A percentile compares a stretch with the other conserved stretches of the same genome.
Evolutionary conservation across 2,329 filamentous ascomycete species (phyloP).

Genomic region (Fusarium sp.): DNA sequence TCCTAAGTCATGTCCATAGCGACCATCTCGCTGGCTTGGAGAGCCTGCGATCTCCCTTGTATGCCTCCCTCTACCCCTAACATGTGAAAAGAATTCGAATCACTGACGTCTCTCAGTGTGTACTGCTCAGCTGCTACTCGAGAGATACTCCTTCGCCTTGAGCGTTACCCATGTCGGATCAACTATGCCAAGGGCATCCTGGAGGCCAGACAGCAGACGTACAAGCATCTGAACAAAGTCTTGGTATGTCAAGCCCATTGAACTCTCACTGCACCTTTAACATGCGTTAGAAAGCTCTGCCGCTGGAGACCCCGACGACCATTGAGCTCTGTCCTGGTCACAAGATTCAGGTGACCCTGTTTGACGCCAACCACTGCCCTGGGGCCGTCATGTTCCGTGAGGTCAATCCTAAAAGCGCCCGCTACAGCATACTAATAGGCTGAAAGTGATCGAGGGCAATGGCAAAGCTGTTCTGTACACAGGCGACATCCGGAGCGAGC

Average conservation of each 20-base stretch:
- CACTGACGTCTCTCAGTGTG: constrained; percentile 63
- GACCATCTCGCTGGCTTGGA: constrained; percentile 90
- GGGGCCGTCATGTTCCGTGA: constrained; percentile 90
- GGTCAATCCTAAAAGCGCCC: constrained; percentile 38
- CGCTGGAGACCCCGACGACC: constrained; percentile 82
- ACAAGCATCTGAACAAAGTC: constrained; percentile 80
- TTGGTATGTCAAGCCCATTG: constrained; percentile 62
- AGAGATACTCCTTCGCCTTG: constrained; percentile 84
- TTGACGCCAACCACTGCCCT: constrained; percentile 93
- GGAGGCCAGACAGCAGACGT: constrained; percentile 81
- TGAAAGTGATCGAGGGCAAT: constrained; percentile 79
- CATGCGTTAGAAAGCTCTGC: constrained; percentile 77
- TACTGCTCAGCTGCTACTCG: constrained; percentile 91
- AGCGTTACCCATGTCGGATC: constrained; percentile 84
- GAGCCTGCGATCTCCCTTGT: constrained; percentile 82
- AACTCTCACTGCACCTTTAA: not conserved
- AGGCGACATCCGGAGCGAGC: constrained; percentile 88
- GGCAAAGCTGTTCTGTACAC: constrained; percentile 87
- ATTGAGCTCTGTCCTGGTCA: constrained; percentile 81
- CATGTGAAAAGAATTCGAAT: not conserved
- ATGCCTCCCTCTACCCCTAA: constrained; percentile 33
- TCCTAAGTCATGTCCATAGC: constrained; percentile 93
- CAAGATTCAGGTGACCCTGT: constrained; percentile 83
- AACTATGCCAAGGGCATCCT: constrained; percentile 85
- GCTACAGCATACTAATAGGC: not conserved